Base-by-base conservation (phyloP, 805 yeast species). In the Candida wancherniae region DNA sequence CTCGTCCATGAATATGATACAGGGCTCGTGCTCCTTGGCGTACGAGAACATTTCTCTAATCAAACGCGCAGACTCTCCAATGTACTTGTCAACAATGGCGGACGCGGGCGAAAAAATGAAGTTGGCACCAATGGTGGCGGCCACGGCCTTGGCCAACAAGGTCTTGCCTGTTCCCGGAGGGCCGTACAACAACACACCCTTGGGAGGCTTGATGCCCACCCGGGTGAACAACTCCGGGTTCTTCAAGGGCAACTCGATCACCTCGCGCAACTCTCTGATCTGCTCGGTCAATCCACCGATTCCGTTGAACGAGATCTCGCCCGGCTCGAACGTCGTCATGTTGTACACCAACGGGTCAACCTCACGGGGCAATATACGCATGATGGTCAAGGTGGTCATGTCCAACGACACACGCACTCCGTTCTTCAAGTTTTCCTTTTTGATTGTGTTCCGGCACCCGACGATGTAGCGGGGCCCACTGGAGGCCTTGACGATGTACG, bases 111-210 rank as follows among this genome's bases (percentile, higher is more conserved):
- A 84, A 51, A 92, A 92, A 42, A 90, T 90, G 66, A 90, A 90
- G 62, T 90, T 90, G 21, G 97, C 97, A 34, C 97, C 97, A 51
- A 92, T 86, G 4, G 97, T 92, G 25, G 97, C 97, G 4, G 98
- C 97, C 26, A 88, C 97, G 0, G 97, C 97, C 53, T 92, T 88
- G 11, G 98, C 98, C 52, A 90, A 71, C 37, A 90, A 67, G 0
- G 98, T 90, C 58, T 90, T 90, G 54, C 98, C 97, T 0, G 98
- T 92, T 51, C 98, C 98, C 15, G 98, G 98, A 5, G 98, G 98
- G 6, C 98, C 98, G 55, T 92, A 92, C 31, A 92, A 70, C 40
- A 92, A 67, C 16, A 90, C 97, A 58, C 97, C 98, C 61, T 92
- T 92, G 36, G 98, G 98, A n/a, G 97, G 95, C 55, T 87, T 87